Base-by-base conservation (phyloP, 176 grass and related monocot species). In the Juncus effusus region DNA sequence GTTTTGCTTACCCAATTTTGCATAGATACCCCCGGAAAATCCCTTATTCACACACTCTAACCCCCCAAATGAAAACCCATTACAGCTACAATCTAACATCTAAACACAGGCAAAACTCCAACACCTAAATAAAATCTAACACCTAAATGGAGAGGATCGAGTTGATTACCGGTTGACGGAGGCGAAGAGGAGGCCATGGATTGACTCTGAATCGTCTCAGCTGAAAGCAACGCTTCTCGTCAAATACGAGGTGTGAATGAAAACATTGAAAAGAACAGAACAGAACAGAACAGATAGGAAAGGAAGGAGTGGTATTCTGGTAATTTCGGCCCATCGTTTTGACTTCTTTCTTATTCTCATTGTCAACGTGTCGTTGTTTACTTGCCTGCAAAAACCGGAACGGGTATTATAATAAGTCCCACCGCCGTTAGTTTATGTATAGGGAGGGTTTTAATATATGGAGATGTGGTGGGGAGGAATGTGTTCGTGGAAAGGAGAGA, bases 401-500 rank as follows among this genome's bases (percentile, higher is more conserved):
- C 44, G 36, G 16, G 35, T 38, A 56, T 7, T 6, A 4, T 12
- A 0, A 3, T 56, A 56, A 71, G 68, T 71, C 68, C 68, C 68
- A 71, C 54, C 39, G 0, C 0, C 0, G 4, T 38, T 28, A 45
- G 19, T 0, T 2, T 11, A 45, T 5, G 1, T 0, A 28, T 11
- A 36, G 8, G 2, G 2, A 13, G 11, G 1, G 0, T 9, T 5
- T 54, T 52, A 52, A 68, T 54, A 51, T 0, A 0, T 0, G 1
- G 5, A 3, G 13, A 14, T 5, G 61, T 42, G 61, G 0, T 3
- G 19, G 4, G 10, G 7, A 1, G 7, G 1, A 36, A 0, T 2
- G 71, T 86, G 78, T 87, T 84, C 78, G 72, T 81, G 61, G 54
- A 91, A 91, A 88, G 87, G 84, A 91, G 92, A 88, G 87, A 88